Base-by-base conservation (phyloP, 257 asterid genomes). In the Perilla frutescens region DNA sequence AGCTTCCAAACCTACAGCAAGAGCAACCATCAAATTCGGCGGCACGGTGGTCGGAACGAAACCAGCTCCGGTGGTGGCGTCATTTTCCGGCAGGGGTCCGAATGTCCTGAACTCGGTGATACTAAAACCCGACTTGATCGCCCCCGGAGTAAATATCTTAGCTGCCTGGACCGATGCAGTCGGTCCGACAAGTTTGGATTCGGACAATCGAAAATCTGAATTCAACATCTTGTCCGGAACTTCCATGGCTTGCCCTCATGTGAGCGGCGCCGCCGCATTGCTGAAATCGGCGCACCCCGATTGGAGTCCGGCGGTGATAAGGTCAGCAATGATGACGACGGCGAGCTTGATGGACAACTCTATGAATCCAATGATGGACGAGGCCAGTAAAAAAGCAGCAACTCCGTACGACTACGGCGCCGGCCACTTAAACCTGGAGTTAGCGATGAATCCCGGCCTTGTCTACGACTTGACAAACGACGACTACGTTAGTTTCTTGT, bases 201-300 rank as follows among this genome's bases (percentile, higher is more conserved):
- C 81, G 11, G 97, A 91, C 31, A 79, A 68, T 4, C 81, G 97
- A 1, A 91, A 84, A 74, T 72, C 90, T 0, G 97, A 91, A 49
- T 91, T 91, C 86, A 91, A 89, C 64, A 91, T 91, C 29, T 70
- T 91, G 12, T 89, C 97, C 1, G 96, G 97, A 9, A 91, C 97
- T 34, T 91, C 96, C 8, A 91, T 91, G 97, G 95, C 97, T 13
- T 89, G 97, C 60, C 97, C 96, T 29, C 97, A 91, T 44, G 96
- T 91, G 0, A 87, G 96, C 70, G 97, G 97, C 32, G 97, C 97
- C 11, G 97, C 97, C 1, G 96, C 97, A 1, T 68, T 91, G 84
- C 91, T 91, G 3, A 91, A 89, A 79, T 91, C 97, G 1, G 93
- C 97, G 1, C 97, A 91, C 62, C 96, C 97, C 4, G 95, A 91